A percentile compares a stretch with the other conserved stretches of the same genome.
These are phyloP conservation scores for Ogataea neopini DNA, from an alignment of 805 yeast species.

Conservation along the genomic window DNA sequence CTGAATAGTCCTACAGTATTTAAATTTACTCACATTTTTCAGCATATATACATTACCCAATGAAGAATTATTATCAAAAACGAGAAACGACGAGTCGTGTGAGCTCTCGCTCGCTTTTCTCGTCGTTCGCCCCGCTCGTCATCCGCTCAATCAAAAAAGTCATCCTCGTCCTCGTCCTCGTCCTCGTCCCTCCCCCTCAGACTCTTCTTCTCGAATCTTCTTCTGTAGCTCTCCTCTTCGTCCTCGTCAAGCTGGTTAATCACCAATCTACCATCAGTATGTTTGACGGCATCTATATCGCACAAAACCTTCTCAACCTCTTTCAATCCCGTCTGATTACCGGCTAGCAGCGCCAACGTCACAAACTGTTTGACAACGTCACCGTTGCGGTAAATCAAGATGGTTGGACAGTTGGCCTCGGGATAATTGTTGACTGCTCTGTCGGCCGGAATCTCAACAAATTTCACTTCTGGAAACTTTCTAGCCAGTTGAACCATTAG, in stretches of 20 bases:
- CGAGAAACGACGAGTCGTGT: not conserved
- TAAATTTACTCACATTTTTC: too few relatives aligned
- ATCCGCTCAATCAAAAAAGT: constrained; percentile 46
- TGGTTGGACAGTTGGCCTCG: constrained; percentile 85
- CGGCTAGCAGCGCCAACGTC: constrained; percentile 81
- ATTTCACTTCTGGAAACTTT: constrained; percentile 78
- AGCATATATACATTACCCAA: too few relatives aligned
- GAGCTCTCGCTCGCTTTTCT: not conserved
- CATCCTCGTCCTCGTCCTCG: constrained; percentile 39
- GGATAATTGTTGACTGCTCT: constrained; percentile 95
- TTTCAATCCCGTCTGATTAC: constrained; percentile 64
- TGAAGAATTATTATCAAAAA: too few relatives aligned
- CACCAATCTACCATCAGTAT: constrained; percentile 64
- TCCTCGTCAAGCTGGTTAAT: constrained; percentile 58
- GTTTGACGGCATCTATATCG: constrained; percentile 62
- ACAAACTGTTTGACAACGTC: constrained; percentile 79
- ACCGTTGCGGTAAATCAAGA: constrained; percentile 76
- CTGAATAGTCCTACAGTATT: too few relatives aligned
- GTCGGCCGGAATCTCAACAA: constrained; percentile 87
- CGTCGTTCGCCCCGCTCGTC: not conserved
- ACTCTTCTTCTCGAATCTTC: constrained; percentile 58
- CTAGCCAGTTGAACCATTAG: constrained; percentile 59
- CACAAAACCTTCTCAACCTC: constrained; percentile 79
- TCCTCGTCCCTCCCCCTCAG: constrained; percentile 43
- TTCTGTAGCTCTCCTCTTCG: constrained; percentile 50